Evolutionary conservation across 108 stramenopile species (phyloP).

Genomic region (Cyclotella choctawhatcheeana): DNA sequence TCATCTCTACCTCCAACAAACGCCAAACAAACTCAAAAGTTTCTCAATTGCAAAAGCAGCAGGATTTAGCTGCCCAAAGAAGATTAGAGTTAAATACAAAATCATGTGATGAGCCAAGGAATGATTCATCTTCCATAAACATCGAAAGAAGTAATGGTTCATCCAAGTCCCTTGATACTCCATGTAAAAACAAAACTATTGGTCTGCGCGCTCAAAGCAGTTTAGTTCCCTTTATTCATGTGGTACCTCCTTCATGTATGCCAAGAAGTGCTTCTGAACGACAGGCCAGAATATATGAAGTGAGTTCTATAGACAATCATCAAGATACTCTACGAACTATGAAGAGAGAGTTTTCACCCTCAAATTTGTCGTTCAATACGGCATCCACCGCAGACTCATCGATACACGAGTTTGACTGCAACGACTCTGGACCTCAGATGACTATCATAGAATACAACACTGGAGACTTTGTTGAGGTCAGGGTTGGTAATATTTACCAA

Average conservation of each 20-base stretch:
- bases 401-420: neutral
- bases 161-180: too few relatives aligned
- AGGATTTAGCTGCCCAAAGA: conserved; percentile 31
- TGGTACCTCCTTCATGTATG: conserved; percentile 5
- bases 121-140: too few relatives aligned
- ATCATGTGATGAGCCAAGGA: too few relatives aligned
- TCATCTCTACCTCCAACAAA: neutral
- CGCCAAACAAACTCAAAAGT: conserved; percentile 9
- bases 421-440: neutral
- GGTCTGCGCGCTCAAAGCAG: too few relatives aligned
- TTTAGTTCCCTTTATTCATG: neutral
- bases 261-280: neutral
- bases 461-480: conserved; percentile 14
- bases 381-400: neutral
- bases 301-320: neutral
- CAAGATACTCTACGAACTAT: neutral
- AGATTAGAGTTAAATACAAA: too few relatives aligned
- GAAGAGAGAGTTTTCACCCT: neutral
- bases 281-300: neutral
- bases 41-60: conserved; percentile 27
- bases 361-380: neutral
- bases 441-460: neutral
- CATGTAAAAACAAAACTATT: too few relatives aligned
- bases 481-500: conserved; percentile 4
- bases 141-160: too few relatives aligned